phyloP scores from a whole-genome alignment of 148 eudicot species.

The Oxyria digyna region DNA sequence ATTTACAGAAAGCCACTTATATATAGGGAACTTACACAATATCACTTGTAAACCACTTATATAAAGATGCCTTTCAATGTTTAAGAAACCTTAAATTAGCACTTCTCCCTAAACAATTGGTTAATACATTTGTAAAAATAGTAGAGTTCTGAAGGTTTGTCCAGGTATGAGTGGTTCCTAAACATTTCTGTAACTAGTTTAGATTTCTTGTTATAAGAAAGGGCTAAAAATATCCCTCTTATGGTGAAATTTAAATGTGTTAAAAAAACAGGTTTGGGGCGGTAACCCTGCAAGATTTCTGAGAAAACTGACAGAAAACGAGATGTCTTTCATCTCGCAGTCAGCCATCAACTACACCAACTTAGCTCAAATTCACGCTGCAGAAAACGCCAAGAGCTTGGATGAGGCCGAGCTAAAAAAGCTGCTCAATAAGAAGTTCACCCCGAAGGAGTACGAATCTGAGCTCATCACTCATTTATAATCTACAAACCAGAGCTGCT shows the following conservation, averaged over 20 bases:
- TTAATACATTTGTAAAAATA: too few relatives aligned
- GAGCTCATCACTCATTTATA: constrained; percentile 48
- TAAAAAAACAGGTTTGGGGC: constrained; percentile 31
- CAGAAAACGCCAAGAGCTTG: constrained; percentile 68
- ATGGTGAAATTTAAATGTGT: background rate
- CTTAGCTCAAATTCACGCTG: constrained; percentile 71
- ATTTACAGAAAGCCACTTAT: background rate
- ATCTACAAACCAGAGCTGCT: constrained; percentile 23
- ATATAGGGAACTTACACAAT: background rate
- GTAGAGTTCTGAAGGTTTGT: too few relatives aligned
- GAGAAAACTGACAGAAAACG: constrained; percentile 86
- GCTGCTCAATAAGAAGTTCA: constrained; percentile 62
- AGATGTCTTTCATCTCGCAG: constrained; percentile 68
- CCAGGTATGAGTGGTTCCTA: background rate
- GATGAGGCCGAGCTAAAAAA: constrained; percentile 69
- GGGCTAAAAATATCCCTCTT: background rate
- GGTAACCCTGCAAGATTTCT: constrained; percentile 84
- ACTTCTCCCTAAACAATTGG: too few relatives aligned
- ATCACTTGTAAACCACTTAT: background rate
- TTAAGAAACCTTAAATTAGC: too few relatives aligned
- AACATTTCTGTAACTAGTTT: background rate
- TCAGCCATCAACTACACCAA: constrained; percentile 63
- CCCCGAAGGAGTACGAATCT: constrained; percentile 52
- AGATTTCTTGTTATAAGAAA: background rate
- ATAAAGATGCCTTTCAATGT: too few relatives aligned